Percentiles rank a stretch among this genome's conserved stretches.
phyloP scores from a whole-genome alignment of 2,329 filamentous ascomycete genomes.

The Penicillium sp. region DNA sequence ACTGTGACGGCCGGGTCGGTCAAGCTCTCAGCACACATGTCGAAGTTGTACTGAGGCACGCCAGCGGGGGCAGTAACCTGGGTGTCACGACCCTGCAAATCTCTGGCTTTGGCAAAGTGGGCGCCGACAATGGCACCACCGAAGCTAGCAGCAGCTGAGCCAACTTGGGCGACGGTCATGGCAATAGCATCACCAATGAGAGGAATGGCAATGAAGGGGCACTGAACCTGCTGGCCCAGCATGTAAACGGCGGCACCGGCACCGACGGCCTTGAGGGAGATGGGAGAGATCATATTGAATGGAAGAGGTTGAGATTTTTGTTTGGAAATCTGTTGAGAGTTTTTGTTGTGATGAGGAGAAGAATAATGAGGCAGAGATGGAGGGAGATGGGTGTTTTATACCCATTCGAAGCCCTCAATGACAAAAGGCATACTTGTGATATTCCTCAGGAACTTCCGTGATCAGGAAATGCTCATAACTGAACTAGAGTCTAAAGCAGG shows the following conservation, averaged over 20 bases:
- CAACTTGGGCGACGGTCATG: background rate
- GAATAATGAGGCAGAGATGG: background rate
- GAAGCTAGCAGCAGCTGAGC: background rate
- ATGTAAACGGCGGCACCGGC: slow-evolving; percentile 1
- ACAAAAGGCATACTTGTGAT: background rate
- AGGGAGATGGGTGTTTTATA: background rate
- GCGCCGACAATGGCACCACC: background rate
- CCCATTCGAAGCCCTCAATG: background rate
- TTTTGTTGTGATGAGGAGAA: background rate
- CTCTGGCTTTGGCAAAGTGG: background rate
- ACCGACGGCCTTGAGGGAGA: slow-evolving; percentile 1
- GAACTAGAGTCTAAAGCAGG: background rate
- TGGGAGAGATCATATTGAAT: background rate
- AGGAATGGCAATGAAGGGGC: slow-evolving; percentile 1
- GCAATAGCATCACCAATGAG: background rate
- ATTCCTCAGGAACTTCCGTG: background rate
- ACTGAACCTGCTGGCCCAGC: slow-evolving; percentile 3
- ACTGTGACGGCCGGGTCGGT: background rate
- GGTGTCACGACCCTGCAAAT: background rate
- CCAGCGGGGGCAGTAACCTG: background rate
- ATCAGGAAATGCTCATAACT: background rate
- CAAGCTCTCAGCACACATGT: background rate
- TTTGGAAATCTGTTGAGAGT: background rate
- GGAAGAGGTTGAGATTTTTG: background rate
- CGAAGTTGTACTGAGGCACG: slow-evolving; percentile 1